These are phyloP conservation scores for Drosera capensis DNA, from an alignment of 148 eudicot species.

Conservation along the genomic window DNA sequence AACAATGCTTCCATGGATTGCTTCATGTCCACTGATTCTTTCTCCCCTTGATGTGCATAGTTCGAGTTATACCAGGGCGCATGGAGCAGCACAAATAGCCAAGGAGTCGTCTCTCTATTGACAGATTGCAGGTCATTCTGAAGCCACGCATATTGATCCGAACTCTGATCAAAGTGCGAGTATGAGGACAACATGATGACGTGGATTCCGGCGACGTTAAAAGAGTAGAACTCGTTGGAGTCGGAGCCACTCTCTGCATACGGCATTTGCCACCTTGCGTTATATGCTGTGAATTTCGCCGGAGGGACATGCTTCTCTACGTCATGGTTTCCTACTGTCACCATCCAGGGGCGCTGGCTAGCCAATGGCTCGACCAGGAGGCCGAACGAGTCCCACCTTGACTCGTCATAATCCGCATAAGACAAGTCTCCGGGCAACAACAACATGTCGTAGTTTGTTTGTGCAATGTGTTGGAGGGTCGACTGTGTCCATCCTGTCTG, in stretches of 20 bases:
- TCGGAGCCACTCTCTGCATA: conserved; percentile 9
- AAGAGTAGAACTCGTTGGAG: conserved; percentile 9
- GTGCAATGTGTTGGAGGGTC: conserved; percentile 4
- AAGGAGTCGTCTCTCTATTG: conserved; percentile 11
- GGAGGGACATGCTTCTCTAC: conserved; percentile 6
- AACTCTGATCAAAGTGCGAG: not conserved
- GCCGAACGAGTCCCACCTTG: conserved; percentile 11
- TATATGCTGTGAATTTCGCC: conserved; percentile 6
- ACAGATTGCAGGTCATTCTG: conserved; percentile 1
- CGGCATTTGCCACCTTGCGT: conserved; percentile 13
- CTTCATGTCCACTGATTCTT: conserved; percentile 6
- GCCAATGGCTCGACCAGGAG: conserved; percentile 9
- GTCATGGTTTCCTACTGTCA: conserved; percentile 14
- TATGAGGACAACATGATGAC: conserved; percentile 13
- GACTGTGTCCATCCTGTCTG: conserved; percentile 10
- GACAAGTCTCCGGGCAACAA: conserved; percentile 8
- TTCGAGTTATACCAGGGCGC: conserved; percentile 15
- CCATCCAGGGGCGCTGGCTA: conserved; percentile 14
- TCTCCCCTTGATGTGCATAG: conserved; percentile 11
- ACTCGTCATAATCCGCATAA: conserved; percentile 6
- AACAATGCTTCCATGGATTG: conserved; percentile 10
- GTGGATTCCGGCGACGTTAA: conserved; percentile 5
- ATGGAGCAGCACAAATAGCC: conserved; percentile 11
- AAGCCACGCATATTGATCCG: conserved; percentile 6
- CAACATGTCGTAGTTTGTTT: conserved; percentile 6